Evolutionary conservation across 179 eudicot species (phyloP), one percentile per base, ranked within the genome.

Genomic region (Spinacia oleracea): DNA sequence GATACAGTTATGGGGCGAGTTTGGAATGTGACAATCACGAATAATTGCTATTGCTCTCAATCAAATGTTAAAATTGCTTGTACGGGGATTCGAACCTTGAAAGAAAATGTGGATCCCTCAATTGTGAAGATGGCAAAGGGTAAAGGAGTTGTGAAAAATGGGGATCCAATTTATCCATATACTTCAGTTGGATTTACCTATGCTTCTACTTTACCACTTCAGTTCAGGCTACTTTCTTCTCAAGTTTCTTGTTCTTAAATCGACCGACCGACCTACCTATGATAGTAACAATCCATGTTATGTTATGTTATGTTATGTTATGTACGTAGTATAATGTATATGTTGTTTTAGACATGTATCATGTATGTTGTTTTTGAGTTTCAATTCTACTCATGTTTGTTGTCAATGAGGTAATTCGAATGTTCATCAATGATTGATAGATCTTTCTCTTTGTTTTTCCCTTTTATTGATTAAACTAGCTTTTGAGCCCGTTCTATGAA

Each of bases 21-120:
- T 14, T 83, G 86, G 86, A 80, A 83, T 15, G 86, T 83, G 58
- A 72, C 75, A 73, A 80, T 83, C 5, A 65, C 75, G 43, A 83
- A 83, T 56, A 72, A 80, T 20, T 83, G 87, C 29, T 65, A 84
- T 32, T 85, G 87, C 66, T 68, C 81, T 16, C 85, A 82, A 35
- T n/a, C 42, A 29, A 53, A 82, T 25, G 77, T 85, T 15, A 80
- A 9, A 68, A 63, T 85, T 56, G 66, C 27, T 16, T 82, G 85
- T 45, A 32, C 16, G 15, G 85, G 85, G 42, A 68, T 82, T 69
- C 81, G 42, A 73, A 72, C 81, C 15, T 8, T 29, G 46, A 77
- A 80, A 59, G 67, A 43, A 6, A 66, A 4, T 23, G 42, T 82
- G 29, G 81, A 81, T 62, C 84, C 86, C 40, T 70, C 79, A 15